A percentile compares a stretch with the other conserved stretches of the same genome.
Conservation (phyloP, 768 basidiomycete species). For the Mycena belliarum region DNA sequence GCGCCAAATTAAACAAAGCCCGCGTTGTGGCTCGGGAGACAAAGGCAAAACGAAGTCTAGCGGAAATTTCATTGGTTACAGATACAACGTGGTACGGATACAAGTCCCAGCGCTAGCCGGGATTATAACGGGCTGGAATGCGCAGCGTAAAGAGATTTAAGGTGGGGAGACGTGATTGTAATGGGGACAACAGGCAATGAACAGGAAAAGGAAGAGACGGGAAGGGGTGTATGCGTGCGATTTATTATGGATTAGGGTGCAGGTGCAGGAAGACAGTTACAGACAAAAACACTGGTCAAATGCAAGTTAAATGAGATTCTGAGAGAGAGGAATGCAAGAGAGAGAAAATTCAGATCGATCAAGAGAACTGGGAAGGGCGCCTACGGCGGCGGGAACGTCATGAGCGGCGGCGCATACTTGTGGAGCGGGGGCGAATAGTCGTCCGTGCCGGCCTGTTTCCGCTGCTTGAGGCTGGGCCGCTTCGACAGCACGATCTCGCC, state of each 20-base stretch:
- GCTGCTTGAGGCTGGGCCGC: conserved; percentile 67
- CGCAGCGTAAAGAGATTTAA: neutral
- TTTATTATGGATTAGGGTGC: neutral
- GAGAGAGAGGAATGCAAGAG: neutral
- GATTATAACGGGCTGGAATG: neutral
- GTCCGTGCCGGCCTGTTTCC: conserved; percentile 30
- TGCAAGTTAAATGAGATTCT: neutral
- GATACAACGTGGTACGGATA: conserved; percentile 13
- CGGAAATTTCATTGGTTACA: neutral
- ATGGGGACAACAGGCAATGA: neutral
- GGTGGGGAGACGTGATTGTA: neutral
- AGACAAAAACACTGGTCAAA: neutral
- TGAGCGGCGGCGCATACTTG: conserved; percentile 9
- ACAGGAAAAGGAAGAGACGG: neutral
- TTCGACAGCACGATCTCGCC: conserved; percentile 61
- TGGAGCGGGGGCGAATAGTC: conserved; percentile 6
- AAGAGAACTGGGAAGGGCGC: too few relatives aligned
- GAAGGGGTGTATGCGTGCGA: neutral
- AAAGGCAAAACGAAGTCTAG: neutral
- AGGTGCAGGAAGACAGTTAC: neutral
- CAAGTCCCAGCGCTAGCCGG: conserved; percentile 4
- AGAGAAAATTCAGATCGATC: too few relatives aligned
- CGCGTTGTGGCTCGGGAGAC: neutral
- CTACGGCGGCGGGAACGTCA: conserved; percentile 17
- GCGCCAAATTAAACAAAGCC: neutral